These are phyloP conservation scores for Zygnema cylindricum DNA, from an alignment of 139 green algal genomes.

Conservation along the genomic window DNA sequence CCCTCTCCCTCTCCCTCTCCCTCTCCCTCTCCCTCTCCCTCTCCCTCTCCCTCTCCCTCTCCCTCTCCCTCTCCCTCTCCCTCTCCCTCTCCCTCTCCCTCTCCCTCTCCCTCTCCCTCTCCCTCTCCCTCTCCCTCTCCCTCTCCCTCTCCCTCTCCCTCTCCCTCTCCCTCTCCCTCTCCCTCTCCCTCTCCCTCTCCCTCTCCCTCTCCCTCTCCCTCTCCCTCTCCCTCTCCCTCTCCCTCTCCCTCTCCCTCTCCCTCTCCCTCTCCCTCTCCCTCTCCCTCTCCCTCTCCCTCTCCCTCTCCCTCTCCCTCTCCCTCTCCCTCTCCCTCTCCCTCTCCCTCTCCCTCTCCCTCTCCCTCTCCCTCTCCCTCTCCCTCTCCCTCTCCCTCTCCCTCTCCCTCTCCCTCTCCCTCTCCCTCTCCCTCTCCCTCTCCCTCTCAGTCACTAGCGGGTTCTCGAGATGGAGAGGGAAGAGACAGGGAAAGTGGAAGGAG, in stretches of 20 bases:
- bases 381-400: slow-evolving; percentile 26
- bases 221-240: neutral
- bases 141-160: neutral
- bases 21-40: neutral
- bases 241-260: neutral
- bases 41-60: neutral
- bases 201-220: neutral
- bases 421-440: slow-evolving; percentile 4
- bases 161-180: neutral
- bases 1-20: neutral
- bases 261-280: neutral
- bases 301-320: neutral
- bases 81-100: neutral
- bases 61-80: neutral
- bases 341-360: neutral
- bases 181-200: neutral
- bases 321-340: neutral
- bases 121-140: neutral
- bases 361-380: neutral
- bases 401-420: no score
- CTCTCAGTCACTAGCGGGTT: neutral
- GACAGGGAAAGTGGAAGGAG: no score
- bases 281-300: neutral
- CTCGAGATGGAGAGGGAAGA: no score
- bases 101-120: slow-evolving; percentile 15